Evolutionary conservation across 345 rosid genomes (phyloP).

Genomic region (Anastatica hierochuntica): DNA sequence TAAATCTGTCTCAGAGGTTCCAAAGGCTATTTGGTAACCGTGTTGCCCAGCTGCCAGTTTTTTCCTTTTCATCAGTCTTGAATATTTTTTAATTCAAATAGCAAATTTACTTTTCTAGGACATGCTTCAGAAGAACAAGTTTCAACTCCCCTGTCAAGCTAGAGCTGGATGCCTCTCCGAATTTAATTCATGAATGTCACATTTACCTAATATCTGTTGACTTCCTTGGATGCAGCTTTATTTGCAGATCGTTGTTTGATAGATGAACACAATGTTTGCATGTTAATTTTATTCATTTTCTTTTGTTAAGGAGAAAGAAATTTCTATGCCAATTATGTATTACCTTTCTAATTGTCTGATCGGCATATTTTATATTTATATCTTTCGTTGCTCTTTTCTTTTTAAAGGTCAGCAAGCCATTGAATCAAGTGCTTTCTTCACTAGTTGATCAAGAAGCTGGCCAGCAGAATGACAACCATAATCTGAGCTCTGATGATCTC

Average conservation of each 20-base stretch:
- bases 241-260: no score
- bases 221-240: no score
- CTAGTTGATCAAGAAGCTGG: conserved; percentile 92
- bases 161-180: neutral
- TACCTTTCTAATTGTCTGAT: neutral
- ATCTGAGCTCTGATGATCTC: conserved; percentile 63
- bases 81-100: neutral
- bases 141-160: neutral
- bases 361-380: neutral
- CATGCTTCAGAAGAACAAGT: neutral
- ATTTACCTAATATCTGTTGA: no score
- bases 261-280: no score
- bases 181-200: no score
- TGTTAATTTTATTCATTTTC: no score
- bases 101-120: neutral
- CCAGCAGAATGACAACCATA: conserved; percentile 80
- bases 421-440: conserved; percentile 83
- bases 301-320: no score
- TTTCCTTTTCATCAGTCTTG: conserved; percentile 3
- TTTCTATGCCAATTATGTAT: no score
- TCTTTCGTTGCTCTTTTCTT: conserved; percentile 4
- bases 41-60: conserved; percentile 1
- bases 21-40: neutral
- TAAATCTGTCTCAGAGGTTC: neutral
- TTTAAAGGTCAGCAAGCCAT: conserved; percentile 69